These are phyloP conservation scores for Theileria annulata DNA, from an alignment of 169 alveolate species.

Conservation along the genomic window DNA sequence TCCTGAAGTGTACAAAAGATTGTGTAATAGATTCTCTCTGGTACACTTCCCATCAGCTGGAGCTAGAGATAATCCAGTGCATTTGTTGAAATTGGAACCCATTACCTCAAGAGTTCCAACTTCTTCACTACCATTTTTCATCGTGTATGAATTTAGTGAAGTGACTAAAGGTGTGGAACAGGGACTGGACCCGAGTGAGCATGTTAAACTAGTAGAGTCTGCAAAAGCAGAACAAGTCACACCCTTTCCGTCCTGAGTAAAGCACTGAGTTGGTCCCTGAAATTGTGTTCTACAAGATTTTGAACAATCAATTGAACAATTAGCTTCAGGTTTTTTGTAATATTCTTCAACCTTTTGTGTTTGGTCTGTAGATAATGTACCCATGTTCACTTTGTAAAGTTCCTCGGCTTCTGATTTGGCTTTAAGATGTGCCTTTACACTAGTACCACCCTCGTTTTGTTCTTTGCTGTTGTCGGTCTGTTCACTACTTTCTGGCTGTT, in stretches of 20 bases:
- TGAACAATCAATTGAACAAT: conserved; percentile 46
- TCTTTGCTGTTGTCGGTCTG: too few relatives aligned
- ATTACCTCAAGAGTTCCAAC: conserved; percentile 25
- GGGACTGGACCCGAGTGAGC: conserved; percentile 20
- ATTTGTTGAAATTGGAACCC: conserved; percentile 47
- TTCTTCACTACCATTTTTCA: conserved; percentile 17
- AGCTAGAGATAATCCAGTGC: conserved; percentile 35
- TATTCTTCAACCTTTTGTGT: conserved; percentile 4
- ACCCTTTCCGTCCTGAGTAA: not conserved
- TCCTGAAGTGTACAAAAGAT: conserved; percentile 29
- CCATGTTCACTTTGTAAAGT: not conserved
- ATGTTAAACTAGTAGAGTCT: conserved; percentile 15
- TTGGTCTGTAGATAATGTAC: not conserved
- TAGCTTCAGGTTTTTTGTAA: not conserved
- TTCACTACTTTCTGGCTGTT: not conserved
- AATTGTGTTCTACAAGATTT: conserved; percentile 36
- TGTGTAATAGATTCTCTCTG: conserved; percentile 4
- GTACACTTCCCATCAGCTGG: not conserved
- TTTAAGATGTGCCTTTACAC: not conserved
- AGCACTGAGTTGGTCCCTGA: conserved; percentile 55
- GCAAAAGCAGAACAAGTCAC: conserved; percentile 31
- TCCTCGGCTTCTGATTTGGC: not conserved
- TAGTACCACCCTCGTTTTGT: not conserved
- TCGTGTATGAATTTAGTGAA: conserved; percentile 12
- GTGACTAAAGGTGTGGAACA: conserved; percentile 40